phyloP scores from a whole-genome alignment of 1,139 yeast genomes.

The Yamadazyma siamensis region DNA sequence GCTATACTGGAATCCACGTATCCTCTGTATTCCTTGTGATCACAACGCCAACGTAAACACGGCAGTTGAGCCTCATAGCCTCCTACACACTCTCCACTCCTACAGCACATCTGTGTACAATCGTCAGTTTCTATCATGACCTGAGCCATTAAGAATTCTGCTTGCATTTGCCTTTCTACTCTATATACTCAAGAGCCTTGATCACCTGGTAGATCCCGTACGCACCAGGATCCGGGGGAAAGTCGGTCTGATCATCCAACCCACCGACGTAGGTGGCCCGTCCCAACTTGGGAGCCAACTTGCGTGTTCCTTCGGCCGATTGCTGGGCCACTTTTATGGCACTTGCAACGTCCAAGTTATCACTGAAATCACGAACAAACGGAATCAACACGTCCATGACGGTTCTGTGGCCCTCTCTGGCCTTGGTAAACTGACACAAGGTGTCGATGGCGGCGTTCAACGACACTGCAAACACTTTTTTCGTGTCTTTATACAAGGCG shows the following conservation, averaged over 20 bases:
- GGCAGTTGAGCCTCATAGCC: too few species aligned
- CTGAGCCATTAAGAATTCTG: not conserved
- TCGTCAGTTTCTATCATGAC: too few species aligned
- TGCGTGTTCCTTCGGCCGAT: constrained; percentile 42
- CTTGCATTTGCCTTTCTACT: not conserved
- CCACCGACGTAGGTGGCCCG: constrained; percentile 47
- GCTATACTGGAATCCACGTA: too few species aligned
- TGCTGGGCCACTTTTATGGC: constrained; percentile 33
- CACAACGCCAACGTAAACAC: too few species aligned
- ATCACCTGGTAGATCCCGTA: constrained; percentile 24
- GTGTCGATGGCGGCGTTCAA: constrained; percentile 29
- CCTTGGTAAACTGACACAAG: constrained; percentile 41
- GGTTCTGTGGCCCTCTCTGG: constrained; percentile 49
- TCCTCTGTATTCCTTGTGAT: too few species aligned
- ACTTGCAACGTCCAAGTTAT: constrained; percentile 20
- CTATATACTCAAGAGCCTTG: constrained; percentile 13
- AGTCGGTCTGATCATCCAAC: constrained; percentile 18
- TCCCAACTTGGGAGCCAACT: constrained; percentile 40
- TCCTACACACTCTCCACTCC: too few species aligned
- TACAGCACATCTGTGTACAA: too few species aligned
- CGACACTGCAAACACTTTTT: constrained; percentile 26
- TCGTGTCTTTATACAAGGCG: constrained; percentile 9
- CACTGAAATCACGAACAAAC: constrained; percentile 29
- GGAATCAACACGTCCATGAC: constrained; percentile 55
- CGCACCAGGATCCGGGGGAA: constrained; percentile 50